Evolutionary conservation across 805 yeast species (phyloP).

Genomic region (Maudiozyma serrabonitensis): DNA sequence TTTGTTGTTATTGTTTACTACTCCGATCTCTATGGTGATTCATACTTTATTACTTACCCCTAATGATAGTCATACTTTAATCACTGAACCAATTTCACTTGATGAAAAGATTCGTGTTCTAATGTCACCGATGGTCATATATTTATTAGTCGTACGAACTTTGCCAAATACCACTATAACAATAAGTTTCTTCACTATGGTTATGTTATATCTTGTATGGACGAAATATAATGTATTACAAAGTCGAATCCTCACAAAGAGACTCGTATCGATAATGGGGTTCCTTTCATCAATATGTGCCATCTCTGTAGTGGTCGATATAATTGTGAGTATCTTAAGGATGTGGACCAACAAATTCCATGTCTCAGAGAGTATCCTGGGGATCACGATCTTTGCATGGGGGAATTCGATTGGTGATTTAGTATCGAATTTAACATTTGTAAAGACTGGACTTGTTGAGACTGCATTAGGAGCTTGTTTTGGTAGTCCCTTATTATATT

Average conservation of each 20-base stretch:
- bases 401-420: slow-evolving; percentile 92
- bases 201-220: neutral
- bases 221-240: neutral
- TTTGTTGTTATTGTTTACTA: slow-evolving; percentile 13
- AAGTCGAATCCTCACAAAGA: neutral
- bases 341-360: slow-evolving; percentile 49
- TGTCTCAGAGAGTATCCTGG: slow-evolving; percentile 71
- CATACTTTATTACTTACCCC: slow-evolving; percentile 13
- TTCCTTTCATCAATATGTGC: slow-evolving; percentile 58
- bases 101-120: slow-evolving; percentile 4
- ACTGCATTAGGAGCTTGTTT: slow-evolving; percentile 95
- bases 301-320: slow-evolving; percentile 38
- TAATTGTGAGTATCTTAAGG: slow-evolving; percentile 52
- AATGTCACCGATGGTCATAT: slow-evolving; percentile 4
- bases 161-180: neutral
- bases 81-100: neutral
- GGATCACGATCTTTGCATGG: slow-evolving; percentile 79
- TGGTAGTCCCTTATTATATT: slow-evolving; percentile 80
- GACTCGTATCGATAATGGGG: slow-evolving; percentile 39
- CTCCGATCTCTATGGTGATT: slow-evolving; percentile 15
- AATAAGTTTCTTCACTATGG: neutral
- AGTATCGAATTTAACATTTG: slow-evolving; percentile 72
- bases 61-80: neutral
- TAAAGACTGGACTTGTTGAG: slow-evolving; percentile 69
- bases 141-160: neutral